Base-by-base conservation (phyloP, 441 rosid species). In the Lepidium campestre region DNA sequence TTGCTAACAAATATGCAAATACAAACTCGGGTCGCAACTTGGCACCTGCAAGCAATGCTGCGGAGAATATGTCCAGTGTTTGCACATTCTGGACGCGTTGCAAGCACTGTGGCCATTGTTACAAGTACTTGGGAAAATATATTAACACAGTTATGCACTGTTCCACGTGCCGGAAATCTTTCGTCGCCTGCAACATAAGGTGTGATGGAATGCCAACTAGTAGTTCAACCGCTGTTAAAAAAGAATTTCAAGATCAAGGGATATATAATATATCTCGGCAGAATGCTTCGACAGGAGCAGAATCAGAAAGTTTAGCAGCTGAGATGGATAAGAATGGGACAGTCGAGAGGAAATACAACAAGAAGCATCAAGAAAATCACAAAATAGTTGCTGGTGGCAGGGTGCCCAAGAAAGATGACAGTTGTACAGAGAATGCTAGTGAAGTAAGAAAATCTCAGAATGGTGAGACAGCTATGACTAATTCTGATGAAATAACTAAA, bases 51-150 rank as follows among this genome's bases (percentile, higher is more conserved):
- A 57, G 45, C 55, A 35, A 41, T 50, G 45, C 47, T 39, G 63
- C 47, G 8, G 67, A 53, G 54, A 72, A 47, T 68, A 25, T 75
- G 70, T 48, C 46, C 32, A 15, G 68, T 70, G 58, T 14, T 68
- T 50, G 22, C 42, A 32, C 76, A 12, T 86, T 86, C 72, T 83
- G 82, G 88, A 79, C 93, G 5, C 44, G 64, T 67, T 85, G 93
- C 74, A 57, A 73, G 25, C 55, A 57, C 50, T 85, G 93, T 66
- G 80, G 76, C 39, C 25, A 54, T 3, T 73, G 77, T 78, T 76
- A 62, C 50, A 76, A 80, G 44, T 83, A 79, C 74, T 57, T 56
- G 67, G 78, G 39, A 47, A 23, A 37, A 22, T 71, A 57, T 50
- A 41, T 83, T n/a, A 53, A 78, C 54, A 72, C 23, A 56, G 5